Conservation (phyloP, 2,329 filamentous ascomycete genomes). For the Trichoderma sp. region DNA sequence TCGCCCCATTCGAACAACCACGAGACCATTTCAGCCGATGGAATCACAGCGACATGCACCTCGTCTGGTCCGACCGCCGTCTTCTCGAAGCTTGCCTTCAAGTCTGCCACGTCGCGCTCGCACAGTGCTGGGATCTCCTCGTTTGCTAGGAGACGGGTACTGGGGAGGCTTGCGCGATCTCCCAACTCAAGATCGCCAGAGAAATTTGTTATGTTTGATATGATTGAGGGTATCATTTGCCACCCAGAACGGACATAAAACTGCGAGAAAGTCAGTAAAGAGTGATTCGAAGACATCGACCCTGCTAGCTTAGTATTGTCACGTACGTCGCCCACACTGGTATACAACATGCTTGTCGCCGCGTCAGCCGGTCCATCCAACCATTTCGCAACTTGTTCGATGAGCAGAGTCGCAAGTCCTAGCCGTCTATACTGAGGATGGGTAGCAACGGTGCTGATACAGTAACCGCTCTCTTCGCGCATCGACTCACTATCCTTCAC, state of each 20-base stretch:
- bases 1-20: not conserved
- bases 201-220: not conserved
- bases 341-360: not conserved
- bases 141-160: not conserved
- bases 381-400: not conserved
- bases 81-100: not conserved
- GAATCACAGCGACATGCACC: not conserved
- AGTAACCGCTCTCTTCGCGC: not conserved
- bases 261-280: not conserved
- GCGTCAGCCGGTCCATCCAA: not conserved
- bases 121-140: not conserved
- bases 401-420: not conserved
- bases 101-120: not conserved
- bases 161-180: not conserved
- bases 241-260: not conserved
- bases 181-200: not conserved
- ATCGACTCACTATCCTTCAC: not conserved
- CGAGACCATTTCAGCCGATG: not conserved
- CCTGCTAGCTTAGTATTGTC: not conserved
- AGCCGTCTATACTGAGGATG: not conserved
- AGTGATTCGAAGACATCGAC: not conserved
- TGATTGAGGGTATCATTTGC: not conserved
- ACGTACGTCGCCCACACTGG: slow-evolving; percentile 1
- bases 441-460: not conserved
- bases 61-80: not conserved